A percentile compares a stretch with the other conserved stretches of the same genome.
phyloP scores from a whole-genome alignment of 2,329 filamentous ascomycete species.

The Sclerotinia glacialis region DNA sequence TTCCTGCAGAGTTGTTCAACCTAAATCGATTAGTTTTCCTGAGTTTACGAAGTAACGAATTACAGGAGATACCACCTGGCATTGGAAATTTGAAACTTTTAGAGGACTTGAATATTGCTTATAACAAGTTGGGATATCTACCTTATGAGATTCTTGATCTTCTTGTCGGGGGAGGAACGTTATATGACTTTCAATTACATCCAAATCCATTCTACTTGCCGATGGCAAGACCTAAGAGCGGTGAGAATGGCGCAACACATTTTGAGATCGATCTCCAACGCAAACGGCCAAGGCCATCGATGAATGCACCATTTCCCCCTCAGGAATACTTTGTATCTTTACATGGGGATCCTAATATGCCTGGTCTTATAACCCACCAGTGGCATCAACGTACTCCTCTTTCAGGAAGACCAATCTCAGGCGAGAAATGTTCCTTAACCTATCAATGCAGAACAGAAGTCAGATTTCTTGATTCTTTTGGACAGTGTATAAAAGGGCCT shows the following conservation, averaged over 20 bases:
- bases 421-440: slow-evolving; percentile 19
- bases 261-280: slow-evolving; percentile 6
- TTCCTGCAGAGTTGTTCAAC: slow-evolving; percentile 61
- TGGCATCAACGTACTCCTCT: background rate
- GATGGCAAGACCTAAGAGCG: background rate
- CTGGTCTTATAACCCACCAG: background rate
- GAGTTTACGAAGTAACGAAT: slow-evolving; percentile 61
- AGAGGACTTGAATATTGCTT: slow-evolving; percentile 61
- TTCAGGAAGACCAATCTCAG: background rate
- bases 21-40: slow-evolving; percentile 61
- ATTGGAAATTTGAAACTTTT: slow-evolving; percentile 59
- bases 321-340: background rate
- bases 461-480: slow-evolving; percentile 35
- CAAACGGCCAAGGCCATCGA: background rate
- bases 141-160: slow-evolving; percentile 42
- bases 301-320: background rate
- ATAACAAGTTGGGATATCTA: slow-evolving; percentile 59
- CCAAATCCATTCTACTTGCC: slow-evolving; percentile 62
- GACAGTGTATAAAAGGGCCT: slow-evolving; percentile 35
- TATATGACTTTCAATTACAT: slow-evolving; percentile 54
- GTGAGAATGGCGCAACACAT: background rate
- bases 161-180: slow-evolving; percentile 39
- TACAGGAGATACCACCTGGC: slow-evolving; percentile 58
- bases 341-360: background rate
- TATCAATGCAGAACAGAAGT: slow-evolving; percentile 36